Evolutionary conservation across 352 stramenopile genomes (phyloP), one percentile per base, ranked within the genome.

Genomic region (Lagenidium giganteum): DNA sequence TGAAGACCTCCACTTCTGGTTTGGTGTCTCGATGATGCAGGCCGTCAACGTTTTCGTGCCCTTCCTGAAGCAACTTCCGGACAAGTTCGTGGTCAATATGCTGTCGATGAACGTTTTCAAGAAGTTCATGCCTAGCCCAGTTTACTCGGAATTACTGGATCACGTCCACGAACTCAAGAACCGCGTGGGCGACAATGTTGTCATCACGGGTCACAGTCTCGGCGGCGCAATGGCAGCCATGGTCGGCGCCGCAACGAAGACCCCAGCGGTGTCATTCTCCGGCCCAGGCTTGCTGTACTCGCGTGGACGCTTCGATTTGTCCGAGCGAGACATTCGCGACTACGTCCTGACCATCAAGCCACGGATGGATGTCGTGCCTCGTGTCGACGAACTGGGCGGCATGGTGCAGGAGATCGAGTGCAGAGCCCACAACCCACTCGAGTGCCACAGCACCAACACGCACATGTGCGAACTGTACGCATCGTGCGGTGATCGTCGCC

Each of bases 301-400:
- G 27, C 62, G 80, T 48, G 76, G 70, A 5, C 76, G 79, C 29
- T 91, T 91, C 33, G 74, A 64, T 40, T 54, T 91, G 23, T 54
- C 71, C 2, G 58, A 65, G 23, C 62, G 64, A 17, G 76, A 84
- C 38, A 58, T 91, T 38, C 71, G 76, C 18, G 73, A 91, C 54
- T 85, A 87, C 31, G 79, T 91, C 43, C 39, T 91, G 46, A 89
- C 79, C 17, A 81, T 91, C 59, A 91, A 89, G 32, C 73, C 79
- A 0, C 58, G 64, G 31, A 87, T 78, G 30, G 79, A 91, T 47
- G 89, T 91, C 26, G 71, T 91, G 13, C 76, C 79, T 16, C 69
- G 65, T 14, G 74, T 89, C 21, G 79, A 91, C 42, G 64, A 83
- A 33, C 61, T 91, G 4, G 74, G 76, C 17, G 79, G 79, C 8